Evolutionary conservation across 768 basidiomycete species (phyloP).

Genomic region (Gloeopeniophorella convolvens): DNA sequence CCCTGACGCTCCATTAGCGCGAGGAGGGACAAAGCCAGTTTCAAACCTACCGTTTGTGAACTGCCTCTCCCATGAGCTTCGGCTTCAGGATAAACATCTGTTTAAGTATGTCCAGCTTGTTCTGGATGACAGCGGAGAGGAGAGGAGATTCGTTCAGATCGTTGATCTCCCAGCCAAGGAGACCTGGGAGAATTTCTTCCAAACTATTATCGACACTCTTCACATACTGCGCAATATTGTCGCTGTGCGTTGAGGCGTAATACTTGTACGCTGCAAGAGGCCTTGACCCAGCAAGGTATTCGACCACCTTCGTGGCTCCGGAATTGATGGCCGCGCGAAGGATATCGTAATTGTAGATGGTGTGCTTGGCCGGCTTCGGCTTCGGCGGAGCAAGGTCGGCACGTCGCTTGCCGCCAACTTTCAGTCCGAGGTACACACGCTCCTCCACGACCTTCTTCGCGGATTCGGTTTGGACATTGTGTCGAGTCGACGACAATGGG

Average conservation of each 20-base stretch:
- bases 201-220: constrained; percentile 35
- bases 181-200: constrained; percentile 37
- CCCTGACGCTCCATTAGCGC: constrained; percentile 26
- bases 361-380: neutral
- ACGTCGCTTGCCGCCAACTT: constrained; percentile 59
- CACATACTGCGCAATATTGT: constrained; percentile 38
- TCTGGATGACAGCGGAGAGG: constrained; percentile 35
- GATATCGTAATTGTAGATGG: neutral
- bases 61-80: constrained; percentile 33
- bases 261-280: constrained; percentile 46
- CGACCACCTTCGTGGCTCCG: constrained; percentile 29
- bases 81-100: constrained; percentile 39
- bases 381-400: constrained; percentile 39
- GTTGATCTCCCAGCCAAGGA: constrained; percentile 46
- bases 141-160: constrained; percentile 48
- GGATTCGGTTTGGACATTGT: constrained; percentile 25
- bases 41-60: constrained; percentile 38
- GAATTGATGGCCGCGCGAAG: neutral
- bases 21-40: neutral
- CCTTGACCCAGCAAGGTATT: constrained; percentile 42
- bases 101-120: constrained; percentile 37
- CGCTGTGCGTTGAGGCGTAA: constrained; percentile 39
- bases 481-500: constrained; percentile 23
- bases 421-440: constrained; percentile 47
- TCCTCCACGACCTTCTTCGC: constrained; percentile 34